Base-by-base conservation (phyloP, 2,329 filamentous ascomycete species). In the Blastomyces gilchristii region DNA sequence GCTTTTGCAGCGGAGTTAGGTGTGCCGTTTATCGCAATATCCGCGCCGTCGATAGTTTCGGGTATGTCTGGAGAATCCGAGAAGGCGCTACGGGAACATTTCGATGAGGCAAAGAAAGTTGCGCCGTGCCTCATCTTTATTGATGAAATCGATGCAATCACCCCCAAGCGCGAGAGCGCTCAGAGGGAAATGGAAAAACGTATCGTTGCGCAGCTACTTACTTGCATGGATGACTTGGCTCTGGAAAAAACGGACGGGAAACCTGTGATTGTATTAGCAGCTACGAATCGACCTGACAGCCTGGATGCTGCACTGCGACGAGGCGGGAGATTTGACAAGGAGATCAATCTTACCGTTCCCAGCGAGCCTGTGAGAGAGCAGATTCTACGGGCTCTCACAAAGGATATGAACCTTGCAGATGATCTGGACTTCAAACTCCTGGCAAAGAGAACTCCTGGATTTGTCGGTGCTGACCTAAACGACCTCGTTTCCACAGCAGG, bases 111-210 rank as follows among this genome's bases (percentile, higher is more conserved):
- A 0, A 90, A 90, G 72, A 83, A 85, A 62, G 82, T 92, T 47
- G 92, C 93, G 0, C 94, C 94, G 0, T 96, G 91, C 70, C 81
- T 99, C 5, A 82, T 99, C 4, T 95, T 97, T 71, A 89, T 97
- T 63, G 91, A 96, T 68, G 88, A 96, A 68, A 90, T 97, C 61
- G 92, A 99, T 74, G 87, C 88, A 3, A 94, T 97, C 69, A 90
- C 91, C 59, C 89, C 90, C 0, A 96, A 95, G 73, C 82, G 89
- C 63, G 90, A 96, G 66, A 89, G 85, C 62, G 86, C 88, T 0
- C 89, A 94, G 70, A 87, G 88, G 70, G 91, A 96, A 67, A 93
- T 95, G 85, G 91, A 96, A 72, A 90, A 91, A 71, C 82, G 91
- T 61, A 94, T 95, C 66, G 87, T 95, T 14, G 85, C 86, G 0